phyloP scores from a whole-genome alignment of 73 alveolate genomes.

The Paramecium tetraurelia region DNA sequence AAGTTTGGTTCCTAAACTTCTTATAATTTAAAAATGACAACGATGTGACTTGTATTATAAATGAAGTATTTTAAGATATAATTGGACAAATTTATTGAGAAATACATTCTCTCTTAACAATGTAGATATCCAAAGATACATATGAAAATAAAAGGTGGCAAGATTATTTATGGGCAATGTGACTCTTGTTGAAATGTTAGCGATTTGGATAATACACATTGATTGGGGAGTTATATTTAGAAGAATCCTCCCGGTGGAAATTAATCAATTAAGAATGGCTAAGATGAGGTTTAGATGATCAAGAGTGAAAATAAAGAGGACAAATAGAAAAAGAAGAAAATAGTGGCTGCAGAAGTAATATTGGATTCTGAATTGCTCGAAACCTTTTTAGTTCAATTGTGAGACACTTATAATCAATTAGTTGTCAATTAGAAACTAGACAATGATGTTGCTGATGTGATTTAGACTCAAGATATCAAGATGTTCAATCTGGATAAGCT shows the following conservation, averaged over 20 bases:
- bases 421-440: background rate
- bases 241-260: slow-evolving; percentile 63
- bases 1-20: slow-evolving; percentile 64
- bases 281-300: slow-evolving; percentile 64
- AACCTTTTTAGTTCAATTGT: background rate
- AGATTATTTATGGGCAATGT: slow-evolving; percentile 68
- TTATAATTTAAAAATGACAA: slow-evolving; percentile 58
- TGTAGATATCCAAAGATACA: slow-evolving; percentile 86
- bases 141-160: slow-evolving; percentile 64
- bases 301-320: slow-evolving; percentile 1
- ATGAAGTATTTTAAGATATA: slow-evolving; percentile 65
- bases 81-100: slow-evolving; percentile 84
- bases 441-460: slow-evolving; percentile 37
- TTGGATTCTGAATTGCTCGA: background rate
- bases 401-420: slow-evolving; percentile 15
- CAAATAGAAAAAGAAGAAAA: slow-evolving; percentile 37
- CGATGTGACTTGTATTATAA: slow-evolving; percentile 65
- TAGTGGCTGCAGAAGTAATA: slow-evolving; percentile 38
- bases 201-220: slow-evolving; percentile 77
- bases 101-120: slow-evolving; percentile 76
- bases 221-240: slow-evolving; percentile 69
- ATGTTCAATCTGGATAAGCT: slow-evolving; percentile 31
- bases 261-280: slow-evolving; percentile 36
- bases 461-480: slow-evolving; percentile 27
- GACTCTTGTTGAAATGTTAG: slow-evolving; percentile 82